A percentile compares a stretch with the other conserved stretches of the same genome.
Evolutionary conservation across 1,284 basidiomycete genomes (phyloP).

Genomic region (Trametes polyzona): DNA sequence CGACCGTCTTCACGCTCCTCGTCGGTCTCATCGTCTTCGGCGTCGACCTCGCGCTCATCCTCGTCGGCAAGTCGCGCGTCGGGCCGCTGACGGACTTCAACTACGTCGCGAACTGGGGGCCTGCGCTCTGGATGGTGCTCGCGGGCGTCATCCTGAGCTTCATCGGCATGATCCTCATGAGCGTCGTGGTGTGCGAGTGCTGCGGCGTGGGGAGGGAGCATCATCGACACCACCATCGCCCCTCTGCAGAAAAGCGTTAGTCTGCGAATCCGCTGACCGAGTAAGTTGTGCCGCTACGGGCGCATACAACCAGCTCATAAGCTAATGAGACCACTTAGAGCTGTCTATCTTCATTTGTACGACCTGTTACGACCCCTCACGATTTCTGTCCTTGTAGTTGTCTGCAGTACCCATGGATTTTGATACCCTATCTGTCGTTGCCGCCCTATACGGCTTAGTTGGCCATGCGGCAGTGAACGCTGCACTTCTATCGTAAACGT

Average conservation of each 20-base stretch:
- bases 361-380: conserved; percentile 4
- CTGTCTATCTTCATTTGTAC: neutral
- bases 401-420: neutral
- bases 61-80: conserved; percentile 52
- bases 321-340: neutral
- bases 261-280: neutral
- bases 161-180: conserved; percentile 60
- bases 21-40: conserved; percentile 58
- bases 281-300: neutral
- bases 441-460: too few relatives aligned
- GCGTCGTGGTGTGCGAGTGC: conserved; percentile 67
- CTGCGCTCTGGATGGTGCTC: conserved; percentile 72
- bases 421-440: too few relatives aligned
- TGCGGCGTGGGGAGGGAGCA: conserved; percentile 47
- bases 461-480: too few relatives aligned
- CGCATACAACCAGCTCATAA: neutral
- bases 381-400: conserved; percentile 4
- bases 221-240: conserved; percentile 15
- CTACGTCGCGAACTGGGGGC: conserved; percentile 61
- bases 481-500: too few relatives aligned
- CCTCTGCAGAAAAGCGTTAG: conserved; percentile 5
- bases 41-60: conserved; percentile 62
- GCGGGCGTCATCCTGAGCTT: conserved; percentile 58
- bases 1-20: conserved; percentile 58
- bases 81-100: conserved; percentile 43